Conservation (phyloP, 2,329 filamentous ascomycete species). For the Alternaria panax region DNA sequence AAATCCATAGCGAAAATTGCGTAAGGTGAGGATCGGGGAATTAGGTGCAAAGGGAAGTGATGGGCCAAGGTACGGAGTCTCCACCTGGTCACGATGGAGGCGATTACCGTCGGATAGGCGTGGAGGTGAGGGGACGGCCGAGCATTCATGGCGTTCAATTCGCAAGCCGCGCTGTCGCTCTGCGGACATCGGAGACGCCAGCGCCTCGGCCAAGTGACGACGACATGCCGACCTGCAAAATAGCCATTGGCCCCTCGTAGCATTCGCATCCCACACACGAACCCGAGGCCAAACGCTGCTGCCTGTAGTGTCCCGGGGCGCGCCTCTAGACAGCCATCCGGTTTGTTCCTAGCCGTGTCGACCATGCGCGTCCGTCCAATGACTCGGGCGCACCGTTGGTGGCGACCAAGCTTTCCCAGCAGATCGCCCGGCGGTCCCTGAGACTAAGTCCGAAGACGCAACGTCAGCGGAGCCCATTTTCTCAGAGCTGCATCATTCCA, state of each 20-base stretch:
- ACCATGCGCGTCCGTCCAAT: conserved; percentile 3
- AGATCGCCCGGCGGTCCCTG: conserved; percentile 24
- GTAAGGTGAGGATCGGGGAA: conserved; percentile 1
- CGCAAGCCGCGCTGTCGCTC: conserved; percentile 9
- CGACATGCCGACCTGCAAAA: not conserved
- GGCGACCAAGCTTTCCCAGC: conserved; percentile 26
- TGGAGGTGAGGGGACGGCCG: conserved; percentile 13
- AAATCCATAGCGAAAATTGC: conserved; percentile 19
- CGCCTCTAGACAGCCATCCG: conserved; percentile 1
- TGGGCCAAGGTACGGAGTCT: not conserved
- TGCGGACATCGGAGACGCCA: conserved; percentile 16
- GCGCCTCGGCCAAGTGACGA: conserved; percentile 13
- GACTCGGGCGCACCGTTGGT: conserved; percentile 13
- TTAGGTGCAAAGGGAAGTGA: not conserved
- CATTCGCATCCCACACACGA: not conserved
- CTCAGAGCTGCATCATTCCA: conserved; percentile 23
- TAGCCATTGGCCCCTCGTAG: not conserved
- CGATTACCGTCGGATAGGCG: conserved; percentile 10
- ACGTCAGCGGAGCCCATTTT: conserved; percentile 19
- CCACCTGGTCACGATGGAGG: not conserved
- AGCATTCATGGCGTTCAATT: conserved; percentile 4
- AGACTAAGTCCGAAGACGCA: conserved; percentile 12
- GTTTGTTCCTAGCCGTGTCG: conserved; percentile 15
- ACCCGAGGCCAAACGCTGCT: not conserved
- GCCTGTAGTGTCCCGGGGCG: conserved; percentile 2